These are phyloP conservation scores for Iris macrosiphon DNA, from an alignment of 106 monocot genomes.

Conservation along the genomic window DNA sequence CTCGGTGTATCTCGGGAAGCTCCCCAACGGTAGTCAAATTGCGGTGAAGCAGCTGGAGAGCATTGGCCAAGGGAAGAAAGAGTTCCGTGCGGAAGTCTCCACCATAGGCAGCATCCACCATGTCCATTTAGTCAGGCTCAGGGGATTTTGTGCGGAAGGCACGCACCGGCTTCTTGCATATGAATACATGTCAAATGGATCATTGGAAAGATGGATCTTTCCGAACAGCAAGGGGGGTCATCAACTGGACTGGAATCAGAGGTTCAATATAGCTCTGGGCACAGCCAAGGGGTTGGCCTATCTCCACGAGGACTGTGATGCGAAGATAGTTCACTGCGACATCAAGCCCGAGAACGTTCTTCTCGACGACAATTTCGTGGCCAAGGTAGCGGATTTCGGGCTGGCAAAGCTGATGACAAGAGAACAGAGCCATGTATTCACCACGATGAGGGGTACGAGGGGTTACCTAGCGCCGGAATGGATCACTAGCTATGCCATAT, in stretches of 20 bases:
- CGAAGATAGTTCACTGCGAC: slow-evolving; percentile 59
- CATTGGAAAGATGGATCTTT: slow-evolving; percentile 53
- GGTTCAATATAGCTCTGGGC: slow-evolving; percentile 44
- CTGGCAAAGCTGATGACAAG: slow-evolving; percentile 64
- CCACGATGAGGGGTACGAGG: slow-evolving; percentile 63
- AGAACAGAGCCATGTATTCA: slow-evolving; percentile 65
- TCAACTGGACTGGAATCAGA: slow-evolving; percentile 37
- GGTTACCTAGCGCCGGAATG: slow-evolving; percentile 70
- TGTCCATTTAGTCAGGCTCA: slow-evolving; percentile 63
- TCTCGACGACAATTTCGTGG: slow-evolving; percentile 40
- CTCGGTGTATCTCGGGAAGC: slow-evolving; percentile 64
- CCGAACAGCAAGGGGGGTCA: neutral
- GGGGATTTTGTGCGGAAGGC: slow-evolving; percentile 67
- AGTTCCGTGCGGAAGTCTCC: slow-evolving; percentile 52
- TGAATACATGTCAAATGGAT: slow-evolving; percentile 50
- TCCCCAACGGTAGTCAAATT: slow-evolving; percentile 38
- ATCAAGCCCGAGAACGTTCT: slow-evolving; percentile 71
- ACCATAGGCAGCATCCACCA: slow-evolving; percentile 76
- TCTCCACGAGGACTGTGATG: slow-evolving; percentile 56
- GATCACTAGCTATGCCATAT: slow-evolving; percentile 64
- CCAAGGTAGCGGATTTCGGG: slow-evolving; percentile 62
- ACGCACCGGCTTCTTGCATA: slow-evolving; percentile 53
- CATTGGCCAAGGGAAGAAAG: slow-evolving; percentile 63
- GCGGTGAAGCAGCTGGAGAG: slow-evolving; percentile 55
- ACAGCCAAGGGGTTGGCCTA: slow-evolving; percentile 65